Base-by-base conservation (phyloP, 2,329 filamentous ascomycete species). In the Hymenoscyphus repandus region DNA sequence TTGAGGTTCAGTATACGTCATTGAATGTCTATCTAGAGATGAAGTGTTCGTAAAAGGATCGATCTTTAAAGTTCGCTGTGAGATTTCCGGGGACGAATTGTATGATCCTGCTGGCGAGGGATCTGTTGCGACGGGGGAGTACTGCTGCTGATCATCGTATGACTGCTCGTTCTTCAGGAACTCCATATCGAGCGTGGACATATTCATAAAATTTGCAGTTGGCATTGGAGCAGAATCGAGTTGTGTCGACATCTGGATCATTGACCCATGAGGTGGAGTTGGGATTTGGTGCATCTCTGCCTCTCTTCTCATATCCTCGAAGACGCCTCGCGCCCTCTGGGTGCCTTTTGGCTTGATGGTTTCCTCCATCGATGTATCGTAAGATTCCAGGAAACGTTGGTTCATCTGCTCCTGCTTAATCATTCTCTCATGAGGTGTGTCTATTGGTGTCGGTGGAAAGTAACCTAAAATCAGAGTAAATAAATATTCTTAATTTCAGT, bases 311-410 rank as follows among this genome's bases (percentile, higher is more conserved):
- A 83, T 75, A 47, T 80, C 77, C 42, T 81, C 75, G 58, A 85
- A 84, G 50, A 79, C 72, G 31, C 71, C 75, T 54, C 75, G 73
- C 33, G 72, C 67, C 36, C 74, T 71, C 51, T 65, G 70, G 53
- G 72, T 75, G 31, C 65, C 62, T 30, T 69, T 71, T 5, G 81
- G 80, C 68, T 83, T 84, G 59, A 85, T 74, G 0, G 81, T 84
- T 66, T 83, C 80, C 62, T 84, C 80, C 77, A 83, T 80, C 12
- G 80, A 83, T 66, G 81, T 80, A 60, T 85, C 82, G 56, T 82
- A 83, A 41, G 73, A 74, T 22, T 83, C 79, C 2, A 75, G 66
- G 62, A 85, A 85, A 48, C 85, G 71, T 60, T 74, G 72, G 45
- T 58, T 60, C 20, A 60, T 59, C 20, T 61, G 58, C 17, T 61